Evolutionary conservation across 768 basidiomycete species (phyloP).

Genomic region (Rubroboletus pulcherrimus): DNA sequence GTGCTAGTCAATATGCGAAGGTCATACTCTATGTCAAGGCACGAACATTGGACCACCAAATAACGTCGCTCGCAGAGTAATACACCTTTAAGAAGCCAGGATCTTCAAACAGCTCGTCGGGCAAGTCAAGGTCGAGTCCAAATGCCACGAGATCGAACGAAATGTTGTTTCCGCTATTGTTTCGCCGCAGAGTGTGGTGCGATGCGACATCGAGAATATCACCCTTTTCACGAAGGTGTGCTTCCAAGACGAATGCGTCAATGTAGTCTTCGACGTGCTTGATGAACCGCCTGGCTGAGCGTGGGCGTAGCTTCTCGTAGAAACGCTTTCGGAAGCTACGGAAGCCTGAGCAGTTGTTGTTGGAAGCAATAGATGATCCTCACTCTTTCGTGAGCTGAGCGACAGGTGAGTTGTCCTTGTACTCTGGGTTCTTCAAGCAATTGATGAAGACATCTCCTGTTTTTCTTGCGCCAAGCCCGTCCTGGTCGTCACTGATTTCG

Average conservation of each 20-base stretch:
- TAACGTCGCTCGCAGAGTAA: conserved; percentile 58
- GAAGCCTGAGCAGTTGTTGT: neutral
- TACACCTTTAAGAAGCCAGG: conserved; percentile 50
- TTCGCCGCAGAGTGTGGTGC: conserved; percentile 57
- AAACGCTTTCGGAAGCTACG: conserved; percentile 53
- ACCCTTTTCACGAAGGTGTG: conserved; percentile 54
- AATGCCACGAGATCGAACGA: conserved; percentile 65
- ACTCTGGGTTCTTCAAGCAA: conserved; percentile 48
- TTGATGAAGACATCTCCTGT: conserved; percentile 53
- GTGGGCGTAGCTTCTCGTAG: conserved; percentile 41
- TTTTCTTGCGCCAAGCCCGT: conserved; percentile 47
- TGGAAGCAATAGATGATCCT: conserved; percentile 13
- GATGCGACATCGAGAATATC: conserved; percentile 51
- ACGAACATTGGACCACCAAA: conserved; percentile 69
- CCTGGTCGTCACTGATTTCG: conserved; percentile 66
- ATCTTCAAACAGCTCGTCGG: conserved; percentile 58
- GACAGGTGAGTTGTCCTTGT: conserved; percentile 54
- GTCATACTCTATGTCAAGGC: neutral
- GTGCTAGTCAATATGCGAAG: neutral
- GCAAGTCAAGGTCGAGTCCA: conserved; percentile 57
- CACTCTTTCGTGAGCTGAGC: conserved; percentile 61
- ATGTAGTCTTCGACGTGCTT: conserved; percentile 54
- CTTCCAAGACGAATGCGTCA: conserved; percentile 55
- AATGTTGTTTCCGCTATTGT: conserved; percentile 63
- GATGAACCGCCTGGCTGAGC: conserved; percentile 40